Evolutionary conservation across 2,329 filamentous ascomycete genomes (phyloP).

Genomic region (Fusarium dimerum): DNA sequence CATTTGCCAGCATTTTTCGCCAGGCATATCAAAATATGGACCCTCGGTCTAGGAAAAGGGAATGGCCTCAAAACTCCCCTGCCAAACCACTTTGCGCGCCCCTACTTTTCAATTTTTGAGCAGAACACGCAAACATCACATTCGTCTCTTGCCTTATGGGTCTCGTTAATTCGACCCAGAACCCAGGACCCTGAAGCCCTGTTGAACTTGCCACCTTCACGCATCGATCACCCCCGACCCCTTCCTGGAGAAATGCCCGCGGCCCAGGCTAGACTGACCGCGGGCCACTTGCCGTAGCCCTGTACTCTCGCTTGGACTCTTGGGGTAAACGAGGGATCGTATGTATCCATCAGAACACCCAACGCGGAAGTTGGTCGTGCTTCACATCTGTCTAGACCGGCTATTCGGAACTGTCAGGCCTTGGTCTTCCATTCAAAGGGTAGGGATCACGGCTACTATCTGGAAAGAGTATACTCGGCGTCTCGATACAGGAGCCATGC

Average conservation of each 20-base stretch:
- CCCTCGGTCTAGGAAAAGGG: background rate
- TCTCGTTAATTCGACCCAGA: background rate
- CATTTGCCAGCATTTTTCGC: background rate
- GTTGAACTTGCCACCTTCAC: background rate
- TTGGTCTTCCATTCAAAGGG: no score
- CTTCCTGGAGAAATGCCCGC: background rate
- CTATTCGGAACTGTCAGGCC: background rate
- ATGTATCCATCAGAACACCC: background rate
- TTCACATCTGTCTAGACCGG: background rate
- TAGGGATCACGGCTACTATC: background rate
- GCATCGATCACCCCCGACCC: background rate
- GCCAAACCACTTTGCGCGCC: background rate
- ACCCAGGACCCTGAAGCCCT: background rate
- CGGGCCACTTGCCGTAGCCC: background rate
- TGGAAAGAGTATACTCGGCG: background rate
- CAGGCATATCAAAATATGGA: background rate
- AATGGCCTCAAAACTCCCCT: background rate
- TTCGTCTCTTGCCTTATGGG: background rate
- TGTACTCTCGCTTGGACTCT: background rate
- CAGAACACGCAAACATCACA: no score
- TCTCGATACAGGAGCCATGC: background rate
- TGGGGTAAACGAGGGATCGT: background rate
- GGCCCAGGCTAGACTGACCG: background rate
- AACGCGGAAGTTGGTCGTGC: background rate
- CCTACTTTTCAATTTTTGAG: no score